A percentile compares a stretch with the other conserved stretches of the same genome.
phyloP scores from a whole-genome alignment of 1,284 basidiomycete genomes.

The Gymnopus androsaceus region DNA sequence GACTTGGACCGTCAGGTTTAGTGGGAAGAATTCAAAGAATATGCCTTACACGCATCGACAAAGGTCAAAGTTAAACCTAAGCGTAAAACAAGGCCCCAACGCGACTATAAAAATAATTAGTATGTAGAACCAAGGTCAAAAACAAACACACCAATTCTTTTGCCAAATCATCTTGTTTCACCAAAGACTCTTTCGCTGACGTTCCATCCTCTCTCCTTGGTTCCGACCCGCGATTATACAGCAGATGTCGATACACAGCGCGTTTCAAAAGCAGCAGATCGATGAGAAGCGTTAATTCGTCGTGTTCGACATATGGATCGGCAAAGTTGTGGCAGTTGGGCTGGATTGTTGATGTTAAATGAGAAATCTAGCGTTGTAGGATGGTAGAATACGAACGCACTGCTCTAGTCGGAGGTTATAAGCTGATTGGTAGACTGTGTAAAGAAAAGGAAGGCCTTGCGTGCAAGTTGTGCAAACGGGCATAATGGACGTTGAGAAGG shows the following conservation, averaged over 20 bases:
- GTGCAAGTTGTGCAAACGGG: background rate
- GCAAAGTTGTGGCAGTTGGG: conserved; percentile 66
- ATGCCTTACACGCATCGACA: conserved; percentile 72
- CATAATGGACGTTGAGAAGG: background rate
- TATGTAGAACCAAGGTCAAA: too few relatives aligned
- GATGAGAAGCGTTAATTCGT: conserved; percentile 73
- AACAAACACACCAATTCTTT: too few relatives aligned
- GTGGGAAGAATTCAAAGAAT: too few relatives aligned
- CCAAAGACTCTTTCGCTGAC: too few relatives aligned
- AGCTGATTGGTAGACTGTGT: conserved; percentile 70
- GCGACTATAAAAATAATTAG: too few relatives aligned
- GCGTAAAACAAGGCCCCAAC: conserved; percentile 56
- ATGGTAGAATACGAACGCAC: conserved; percentile 49
- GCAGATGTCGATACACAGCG: conserved; percentile 83
- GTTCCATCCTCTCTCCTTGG: conserved; percentile 47
- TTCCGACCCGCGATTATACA: conserved; percentile 80
- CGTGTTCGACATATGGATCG: conserved; percentile 90
- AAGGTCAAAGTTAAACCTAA: conserved; percentile 59
- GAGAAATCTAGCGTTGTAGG: conserved; percentile 5
- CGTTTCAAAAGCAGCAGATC: conserved; percentile 88
- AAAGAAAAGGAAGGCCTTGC: background rate
- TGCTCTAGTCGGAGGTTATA: conserved; percentile 81
- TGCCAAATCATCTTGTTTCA: too few relatives aligned
- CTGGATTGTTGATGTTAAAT: too few relatives aligned
- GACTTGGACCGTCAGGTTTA: too few relatives aligned